These are phyloP conservation scores for Pisolithus orientalis DNA, from an alignment of 768 basidiomycete genomes.

Conservation along the genomic window DNA sequence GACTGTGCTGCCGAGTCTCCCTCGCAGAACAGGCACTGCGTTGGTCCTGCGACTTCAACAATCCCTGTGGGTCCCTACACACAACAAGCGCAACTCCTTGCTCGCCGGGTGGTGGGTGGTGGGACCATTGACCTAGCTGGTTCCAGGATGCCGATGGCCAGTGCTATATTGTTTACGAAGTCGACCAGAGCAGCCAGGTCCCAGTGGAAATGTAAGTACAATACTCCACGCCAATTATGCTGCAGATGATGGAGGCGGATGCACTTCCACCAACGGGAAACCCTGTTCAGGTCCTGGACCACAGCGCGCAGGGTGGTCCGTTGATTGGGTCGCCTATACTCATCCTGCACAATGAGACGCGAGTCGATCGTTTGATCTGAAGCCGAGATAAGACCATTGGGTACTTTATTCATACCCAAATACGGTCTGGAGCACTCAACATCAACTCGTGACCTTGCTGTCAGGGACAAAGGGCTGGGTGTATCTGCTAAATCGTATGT, in stretches of 20 bases:
- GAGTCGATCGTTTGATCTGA: not conserved
- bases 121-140: slow-evolving; percentile 23
- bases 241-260: slow-evolving; percentile 22
- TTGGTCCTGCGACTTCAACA: slow-evolving; percentile 22
- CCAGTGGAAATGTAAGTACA: slow-evolving; percentile 17
- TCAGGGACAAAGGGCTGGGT: too few relatives aligned
- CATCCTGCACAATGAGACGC: slow-evolving; percentile 10
- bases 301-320: slow-evolving; percentile 19
- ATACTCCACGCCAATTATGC: slow-evolving; percentile 20
- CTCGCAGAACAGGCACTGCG: slow-evolving; percentile 15
- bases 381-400: too few relatives aligned
- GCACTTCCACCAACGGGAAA: slow-evolving; percentile 17
- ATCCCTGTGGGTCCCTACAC: slow-evolving; percentile 21
- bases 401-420: too few relatives aligned
- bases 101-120: slow-evolving; percentile 17
- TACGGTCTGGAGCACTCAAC: too few relatives aligned
- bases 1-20: slow-evolving; percentile 11
- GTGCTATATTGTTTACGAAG: slow-evolving; percentile 21
- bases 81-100: slow-evolving; percentile 12
- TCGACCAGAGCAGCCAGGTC: slow-evolving; percentile 27
- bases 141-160: slow-evolving; percentile 19
- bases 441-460: too few relatives aligned
- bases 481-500: too few relatives aligned
- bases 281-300: slow-evolving; percentile 20
- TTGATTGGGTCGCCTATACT: slow-evolving; percentile 27